Conservation (phyloP, 192 early-diverging fungal species). For the Funneliformis geosporum region DNA sequence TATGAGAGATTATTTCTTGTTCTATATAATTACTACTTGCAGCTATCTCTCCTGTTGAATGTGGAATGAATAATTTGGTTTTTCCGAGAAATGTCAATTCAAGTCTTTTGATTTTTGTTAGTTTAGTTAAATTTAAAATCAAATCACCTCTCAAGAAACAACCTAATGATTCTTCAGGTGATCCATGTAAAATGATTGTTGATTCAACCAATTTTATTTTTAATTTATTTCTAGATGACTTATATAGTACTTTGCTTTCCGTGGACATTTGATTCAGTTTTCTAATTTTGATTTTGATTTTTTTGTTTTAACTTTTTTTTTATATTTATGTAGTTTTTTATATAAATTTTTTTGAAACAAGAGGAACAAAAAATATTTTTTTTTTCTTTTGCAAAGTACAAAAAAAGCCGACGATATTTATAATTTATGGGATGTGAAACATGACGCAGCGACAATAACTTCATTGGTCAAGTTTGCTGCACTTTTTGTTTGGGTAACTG, state of each 20-base stretch:
- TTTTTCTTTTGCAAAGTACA: not conserved
- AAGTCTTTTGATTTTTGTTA: slow-evolving; percentile 12
- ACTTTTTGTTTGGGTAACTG: too few species aligned
- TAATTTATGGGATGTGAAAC: too few species aligned
- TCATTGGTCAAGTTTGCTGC: too few species aligned
- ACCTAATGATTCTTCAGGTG: slow-evolving; percentile 14
- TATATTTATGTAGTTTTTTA: too few species aligned
- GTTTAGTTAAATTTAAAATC: slow-evolving; percentile 14
- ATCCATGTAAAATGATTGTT: not conserved
- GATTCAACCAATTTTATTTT: not conserved
- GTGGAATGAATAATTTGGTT: not conserved
- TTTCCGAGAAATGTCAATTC: slow-evolving; percentile 20
- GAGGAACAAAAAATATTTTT: too few species aligned
- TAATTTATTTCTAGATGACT: not conserved
- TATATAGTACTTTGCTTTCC: not conserved
- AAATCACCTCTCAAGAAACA: slow-evolving; percentile 22
- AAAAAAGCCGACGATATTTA: too few species aligned
- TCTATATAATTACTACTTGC: not conserved
- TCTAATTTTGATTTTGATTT: too few species aligned
- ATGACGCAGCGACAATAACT: too few species aligned
- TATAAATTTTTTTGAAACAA: too few species aligned
- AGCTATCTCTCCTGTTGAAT: not conserved
- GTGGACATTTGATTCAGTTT: too few species aligned
- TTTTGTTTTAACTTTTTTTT: too few species aligned
- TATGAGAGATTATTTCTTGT: slow-evolving; percentile 6